Evolutionary conservation across 306 rosid genomes (phyloP).

Genomic region (Rosa rugosa): DNA sequence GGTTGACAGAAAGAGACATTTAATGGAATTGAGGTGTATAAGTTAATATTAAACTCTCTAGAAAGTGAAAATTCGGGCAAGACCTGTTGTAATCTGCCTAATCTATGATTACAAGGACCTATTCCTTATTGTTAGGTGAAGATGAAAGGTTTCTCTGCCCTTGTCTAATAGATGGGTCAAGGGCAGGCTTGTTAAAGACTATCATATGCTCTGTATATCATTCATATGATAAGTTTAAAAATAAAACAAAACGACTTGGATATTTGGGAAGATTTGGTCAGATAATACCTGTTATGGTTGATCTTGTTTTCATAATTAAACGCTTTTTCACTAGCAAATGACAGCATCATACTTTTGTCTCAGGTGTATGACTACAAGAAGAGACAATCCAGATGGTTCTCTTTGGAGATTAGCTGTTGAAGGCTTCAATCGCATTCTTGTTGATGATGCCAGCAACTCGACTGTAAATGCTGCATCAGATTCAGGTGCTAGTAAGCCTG

Average conservation of each 20-base stretch:
- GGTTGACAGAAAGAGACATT: neutral
- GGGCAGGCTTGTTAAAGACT: neutral
- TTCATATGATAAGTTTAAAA: neutral
- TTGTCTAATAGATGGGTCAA: slow-evolving; percentile 10
- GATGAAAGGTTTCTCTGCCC: neutral
- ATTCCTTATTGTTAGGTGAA: slow-evolving; percentile 8
- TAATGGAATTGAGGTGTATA: neutral
- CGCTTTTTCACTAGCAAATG: slow-evolving; percentile 15
- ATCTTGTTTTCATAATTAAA: slow-evolving; percentile 3
- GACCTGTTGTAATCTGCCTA: neutral
- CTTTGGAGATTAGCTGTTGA: slow-evolving; percentile 91
- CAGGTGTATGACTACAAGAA: slow-evolving; percentile 97
- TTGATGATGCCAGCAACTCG: slow-evolving; percentile 55
- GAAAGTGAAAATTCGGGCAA: neutral
- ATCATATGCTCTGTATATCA: too few relatives aligned
- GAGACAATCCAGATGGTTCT: slow-evolving; percentile 83
- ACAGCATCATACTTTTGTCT: slow-evolving; percentile 22
- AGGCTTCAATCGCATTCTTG: slow-evolving; percentile 65
- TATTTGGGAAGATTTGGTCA: neutral
- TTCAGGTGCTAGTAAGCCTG: slow-evolving; percentile 57
- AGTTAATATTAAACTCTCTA: neutral
- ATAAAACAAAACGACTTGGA: neutral
- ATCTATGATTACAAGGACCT: neutral
- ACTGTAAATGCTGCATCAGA: slow-evolving; percentile 42
- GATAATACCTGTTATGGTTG: slow-evolving; percentile 6